Evolutionary conservation across 176 grass and related monocot genomes (phyloP).

Genomic region (Stipa capillata): DNA sequence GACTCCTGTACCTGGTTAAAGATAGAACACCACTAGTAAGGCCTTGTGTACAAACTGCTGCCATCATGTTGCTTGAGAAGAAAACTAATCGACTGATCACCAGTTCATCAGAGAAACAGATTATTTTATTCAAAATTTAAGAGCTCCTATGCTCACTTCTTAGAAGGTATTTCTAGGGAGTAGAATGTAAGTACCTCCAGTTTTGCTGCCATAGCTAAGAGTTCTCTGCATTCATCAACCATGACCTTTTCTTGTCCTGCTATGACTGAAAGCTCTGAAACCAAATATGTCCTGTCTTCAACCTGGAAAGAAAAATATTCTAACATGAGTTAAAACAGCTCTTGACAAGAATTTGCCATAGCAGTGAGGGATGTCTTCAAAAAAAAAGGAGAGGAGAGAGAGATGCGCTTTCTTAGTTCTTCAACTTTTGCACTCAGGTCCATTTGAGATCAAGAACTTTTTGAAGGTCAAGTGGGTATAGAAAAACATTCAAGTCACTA

Average conservation of each 20-base stretch:
- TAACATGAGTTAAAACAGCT: constrained; percentile 14
- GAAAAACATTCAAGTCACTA: neutral
- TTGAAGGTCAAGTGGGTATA: neutral
- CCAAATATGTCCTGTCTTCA: constrained; percentile 28
- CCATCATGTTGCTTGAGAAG: neutral
- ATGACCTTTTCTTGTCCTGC: constrained; percentile 62
- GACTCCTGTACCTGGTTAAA: constrained; percentile 65
- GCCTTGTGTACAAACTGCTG: neutral
- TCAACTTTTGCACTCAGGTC: neutral
- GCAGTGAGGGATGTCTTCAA: neutral
- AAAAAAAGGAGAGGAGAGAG: too few species aligned
- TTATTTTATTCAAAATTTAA: neutral
- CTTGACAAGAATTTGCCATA: neutral
- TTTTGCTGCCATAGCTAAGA: constrained; percentile 51
- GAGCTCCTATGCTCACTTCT: neutral
- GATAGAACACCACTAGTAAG: constrained; percentile 17
- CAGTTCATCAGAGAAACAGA: neutral
- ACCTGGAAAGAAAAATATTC: constrained; percentile 47
- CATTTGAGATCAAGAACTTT: neutral
- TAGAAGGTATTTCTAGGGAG: neutral
- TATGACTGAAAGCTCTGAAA: constrained; percentile 59
- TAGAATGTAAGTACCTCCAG: constrained; percentile 56
- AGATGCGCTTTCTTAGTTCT: neutral
- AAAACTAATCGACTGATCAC: constrained; percentile 1
- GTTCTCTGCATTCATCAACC: constrained; percentile 83